phyloP scores from a whole-genome alignment of 495 filamentous ascomycete species.

The Saxophila tyrrhenica region DNA sequence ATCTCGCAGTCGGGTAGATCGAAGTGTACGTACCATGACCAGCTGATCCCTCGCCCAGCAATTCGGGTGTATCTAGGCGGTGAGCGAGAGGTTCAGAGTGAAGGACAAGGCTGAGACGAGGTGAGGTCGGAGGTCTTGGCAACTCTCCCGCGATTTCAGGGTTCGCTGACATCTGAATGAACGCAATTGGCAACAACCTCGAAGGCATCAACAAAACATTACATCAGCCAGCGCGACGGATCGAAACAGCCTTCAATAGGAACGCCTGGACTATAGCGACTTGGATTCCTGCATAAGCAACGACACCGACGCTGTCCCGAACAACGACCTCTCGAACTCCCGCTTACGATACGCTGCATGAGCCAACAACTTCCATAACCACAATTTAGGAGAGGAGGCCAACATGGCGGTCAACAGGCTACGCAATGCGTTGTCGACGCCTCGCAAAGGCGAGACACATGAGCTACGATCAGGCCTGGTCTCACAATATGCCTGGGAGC shows the following conservation, averaged over 20 bases:
- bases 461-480: constrained; percentile 94
- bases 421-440: constrained; percentile 79
- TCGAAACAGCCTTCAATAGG: neutral
- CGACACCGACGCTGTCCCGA: too few species aligned
- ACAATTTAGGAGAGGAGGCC: neutral
- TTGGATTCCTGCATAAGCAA: neutral
- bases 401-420: constrained; percentile 91
- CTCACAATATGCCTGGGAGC: constrained; percentile 98
- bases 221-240: too few species aligned
- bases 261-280: neutral
- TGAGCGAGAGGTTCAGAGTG: neutral
- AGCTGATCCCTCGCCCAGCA: neutral
- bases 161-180: neutral
- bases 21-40: neutral
- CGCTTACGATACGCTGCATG: neutral
- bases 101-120: neutral
- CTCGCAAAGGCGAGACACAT: constrained; percentile 95
- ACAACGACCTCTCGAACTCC: neutral
- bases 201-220: neutral
- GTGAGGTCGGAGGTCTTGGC: neutral
- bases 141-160: neutral
- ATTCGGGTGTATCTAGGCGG: neutral
- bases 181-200: neutral
- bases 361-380: neutral
- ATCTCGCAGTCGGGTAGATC: too few species aligned